phyloP scores from a whole-genome alignment of 2,329 filamentous ascomycete species.

The Botryotinia narcissicola region DNA sequence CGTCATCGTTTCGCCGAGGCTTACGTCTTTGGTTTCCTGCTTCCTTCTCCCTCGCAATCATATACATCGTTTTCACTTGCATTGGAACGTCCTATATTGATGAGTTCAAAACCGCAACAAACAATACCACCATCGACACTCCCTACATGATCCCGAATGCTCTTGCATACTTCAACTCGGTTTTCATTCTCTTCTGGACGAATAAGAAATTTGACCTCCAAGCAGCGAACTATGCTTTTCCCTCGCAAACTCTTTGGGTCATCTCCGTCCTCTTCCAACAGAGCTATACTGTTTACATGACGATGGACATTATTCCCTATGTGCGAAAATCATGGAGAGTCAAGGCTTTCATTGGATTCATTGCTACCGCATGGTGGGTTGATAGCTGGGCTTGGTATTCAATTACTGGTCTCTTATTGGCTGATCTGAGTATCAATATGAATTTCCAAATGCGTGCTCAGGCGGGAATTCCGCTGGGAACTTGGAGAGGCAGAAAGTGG shows the following conservation, averaged over 20 bases:
- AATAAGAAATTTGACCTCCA: slow-evolving; percentile 42
- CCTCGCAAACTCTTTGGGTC: slow-evolving; percentile 46
- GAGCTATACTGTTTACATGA: slow-evolving; percentile 48
- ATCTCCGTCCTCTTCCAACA: slow-evolving; percentile 46
- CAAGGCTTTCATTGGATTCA: slow-evolving; percentile 36
- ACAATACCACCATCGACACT: slow-evolving; percentile 40
- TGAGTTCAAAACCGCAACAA: slow-evolving; percentile 40
- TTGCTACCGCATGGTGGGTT: slow-evolving; percentile 47
- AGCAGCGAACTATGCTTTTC: slow-evolving; percentile 45
- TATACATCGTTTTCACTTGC: slow-evolving; percentile 40
- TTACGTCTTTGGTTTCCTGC: slow-evolving; percentile 45
- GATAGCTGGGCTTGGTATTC: slow-evolving; percentile 49
- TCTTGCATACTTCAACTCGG: slow-evolving; percentile 45
- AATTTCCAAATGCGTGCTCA: slow-evolving; percentile 38
- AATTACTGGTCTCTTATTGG: slow-evolving; percentile 43
- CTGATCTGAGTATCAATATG: slow-evolving; percentile 46
- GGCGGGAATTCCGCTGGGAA: slow-evolving; percentile 29
- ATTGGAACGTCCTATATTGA: slow-evolving; percentile 40
- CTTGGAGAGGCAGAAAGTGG: slow-evolving; percentile 15
- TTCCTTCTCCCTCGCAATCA: slow-evolving; percentile 43
- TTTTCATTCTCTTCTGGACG: slow-evolving; percentile 49
- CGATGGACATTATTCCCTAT: slow-evolving; percentile 46
- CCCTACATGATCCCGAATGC: slow-evolving; percentile 41
- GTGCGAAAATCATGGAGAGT: slow-evolving; percentile 26
- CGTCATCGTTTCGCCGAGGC: slow-evolving; percentile 44